Percentiles rank a stretch among this genome's conserved stretches.
Evolutionary conservation across 805 yeast species (phyloP).

Genomic region (Cyberlindnera sargentensis): DNA sequence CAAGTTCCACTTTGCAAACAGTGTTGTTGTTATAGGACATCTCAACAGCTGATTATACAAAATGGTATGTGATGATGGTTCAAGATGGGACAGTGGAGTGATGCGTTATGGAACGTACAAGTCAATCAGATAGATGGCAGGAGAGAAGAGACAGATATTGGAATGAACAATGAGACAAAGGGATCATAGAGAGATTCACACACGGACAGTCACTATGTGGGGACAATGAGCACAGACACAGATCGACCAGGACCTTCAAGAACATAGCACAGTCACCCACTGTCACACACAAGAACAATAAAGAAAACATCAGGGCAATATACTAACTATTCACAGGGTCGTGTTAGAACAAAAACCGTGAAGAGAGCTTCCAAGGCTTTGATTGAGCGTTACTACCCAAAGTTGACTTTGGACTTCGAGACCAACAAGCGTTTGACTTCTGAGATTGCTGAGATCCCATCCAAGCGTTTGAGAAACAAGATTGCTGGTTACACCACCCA

Average conservation of each 20-base stretch:
- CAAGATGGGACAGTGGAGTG: no score
- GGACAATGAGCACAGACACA: no score
- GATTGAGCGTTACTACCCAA: constrained; percentile 99
- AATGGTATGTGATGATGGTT: constrained; percentile 17
- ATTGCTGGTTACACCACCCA: constrained; percentile 99
- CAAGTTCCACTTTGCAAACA: background rate
- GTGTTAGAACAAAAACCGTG: constrained; percentile 99
- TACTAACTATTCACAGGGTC: constrained; percentile 60
- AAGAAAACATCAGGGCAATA: background rate
- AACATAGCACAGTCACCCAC: no score
- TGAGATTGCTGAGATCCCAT: constrained; percentile 97
- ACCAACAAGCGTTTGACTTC: constrained; percentile 99
- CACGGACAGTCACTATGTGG: no score
- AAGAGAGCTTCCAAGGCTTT: constrained; percentile 99
- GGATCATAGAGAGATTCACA: no score
- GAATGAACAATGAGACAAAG: no score
- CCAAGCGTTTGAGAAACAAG: constrained; percentile 99
- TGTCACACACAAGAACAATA: no score
- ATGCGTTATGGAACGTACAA: background rate
- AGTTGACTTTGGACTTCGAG: constrained; percentile 98
- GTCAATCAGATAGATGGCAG: no score
- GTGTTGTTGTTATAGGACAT: background rate
- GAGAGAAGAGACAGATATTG: no score
- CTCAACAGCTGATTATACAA: constrained; percentile 13
- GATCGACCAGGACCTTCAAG: no score